These are phyloP conservation scores for Saccharomyces hybrid DNA, from an alignment of 1,139 yeast species.

Conservation along the genomic window DNA sequence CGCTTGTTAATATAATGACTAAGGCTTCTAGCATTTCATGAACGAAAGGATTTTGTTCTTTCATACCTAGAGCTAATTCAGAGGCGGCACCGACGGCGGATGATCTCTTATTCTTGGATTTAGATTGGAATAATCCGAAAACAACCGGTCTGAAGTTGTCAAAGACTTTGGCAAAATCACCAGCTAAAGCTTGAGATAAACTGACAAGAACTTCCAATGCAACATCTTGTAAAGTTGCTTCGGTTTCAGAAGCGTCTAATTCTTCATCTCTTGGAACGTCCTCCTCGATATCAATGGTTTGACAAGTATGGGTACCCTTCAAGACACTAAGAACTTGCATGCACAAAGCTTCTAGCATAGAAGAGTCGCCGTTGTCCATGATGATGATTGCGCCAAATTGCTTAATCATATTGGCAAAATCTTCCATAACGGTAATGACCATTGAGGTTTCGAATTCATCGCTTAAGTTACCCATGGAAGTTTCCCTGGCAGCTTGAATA, in stretches of 20 bases:
- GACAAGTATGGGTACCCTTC: slow-evolving; percentile 78
- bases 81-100: slow-evolving; percentile 86
- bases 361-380: slow-evolving; percentile 52
- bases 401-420: slow-evolving; percentile 61
- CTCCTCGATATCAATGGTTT: slow-evolving; percentile 55
- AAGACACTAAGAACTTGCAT: slow-evolving; percentile 62
- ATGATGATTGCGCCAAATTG: slow-evolving; percentile 68
- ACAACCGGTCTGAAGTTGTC: slow-evolving; percentile 65
- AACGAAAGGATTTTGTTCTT: slow-evolving; percentile 57
- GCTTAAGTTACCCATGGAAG: slow-evolving; percentile 54
- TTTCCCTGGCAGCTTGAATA: slow-evolving; percentile 57
- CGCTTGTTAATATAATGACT: slow-evolving; percentile 60
- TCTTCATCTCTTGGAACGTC: slow-evolving; percentile 44
- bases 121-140: slow-evolving; percentile 51
- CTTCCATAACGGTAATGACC: slow-evolving; percentile 75
- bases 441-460: slow-evolving; percentile 78
- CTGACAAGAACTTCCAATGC: slow-evolving; percentile 80
- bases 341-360: slow-evolving; percentile 58
- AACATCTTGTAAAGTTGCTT: slow-evolving; percentile 75
- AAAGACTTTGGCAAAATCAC: slow-evolving; percentile 65
- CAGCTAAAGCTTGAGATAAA: slow-evolving; percentile 60
- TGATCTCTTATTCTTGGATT: slow-evolving; percentile 69
- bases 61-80: slow-evolving; percentile 76
- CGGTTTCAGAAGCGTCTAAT: slow-evolving; percentile 78
- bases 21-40: slow-evolving; percentile 67